Base-by-base conservation (phyloP, 73 alveolate species). In the Paramecium bursaria region DNA sequence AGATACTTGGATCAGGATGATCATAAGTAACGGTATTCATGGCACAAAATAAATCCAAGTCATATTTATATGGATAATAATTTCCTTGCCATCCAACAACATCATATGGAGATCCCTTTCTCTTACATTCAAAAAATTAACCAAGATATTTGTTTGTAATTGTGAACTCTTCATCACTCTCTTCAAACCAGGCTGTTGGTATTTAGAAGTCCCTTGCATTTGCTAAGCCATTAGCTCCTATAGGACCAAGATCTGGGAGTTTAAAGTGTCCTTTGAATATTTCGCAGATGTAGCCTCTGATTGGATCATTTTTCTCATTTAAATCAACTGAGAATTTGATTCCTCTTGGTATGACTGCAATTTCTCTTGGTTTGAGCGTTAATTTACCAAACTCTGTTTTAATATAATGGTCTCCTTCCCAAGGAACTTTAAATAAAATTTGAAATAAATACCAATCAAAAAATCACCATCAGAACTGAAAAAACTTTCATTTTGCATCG, bases 81-180 rank as follows among this genome's bases (percentile, higher is more conserved):
- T 90, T 94, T 79, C 98, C 98, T 74, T 90, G 96, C 98, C 98
- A 94, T 17, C 95, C 97, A 4, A 94, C 98, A 3, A 93, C 95
- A 55, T 94, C 97, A 87, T 88, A 92, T 53, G 94, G 91, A 15
- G 93, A 86, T 79, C 92, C 93, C 35, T 75, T 47, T 51, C 31
- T 51, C 21, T 85, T 46, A 74, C 75, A 74, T 19, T 35, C 60
- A 74, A 88, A 94, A 87, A 92, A 85, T 51, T 91, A 79, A 27
- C 98, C 97, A 3, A 51, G 39, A 86, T 57, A 92, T 53, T 94
- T 92, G 27, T 75, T 80, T 14, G 85, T 61, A 15, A 94, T 86
- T 26, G 57, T 50, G 88, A 95, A 87, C 19, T 54, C 87, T 46
- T 48, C 88, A 9, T 85, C 94, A 27, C 42, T 44, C 53, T 94